These are phyloP conservation scores for Chara braunii DNA, from an alignment of 139 green algal species.

Conservation along the genomic window DNA sequence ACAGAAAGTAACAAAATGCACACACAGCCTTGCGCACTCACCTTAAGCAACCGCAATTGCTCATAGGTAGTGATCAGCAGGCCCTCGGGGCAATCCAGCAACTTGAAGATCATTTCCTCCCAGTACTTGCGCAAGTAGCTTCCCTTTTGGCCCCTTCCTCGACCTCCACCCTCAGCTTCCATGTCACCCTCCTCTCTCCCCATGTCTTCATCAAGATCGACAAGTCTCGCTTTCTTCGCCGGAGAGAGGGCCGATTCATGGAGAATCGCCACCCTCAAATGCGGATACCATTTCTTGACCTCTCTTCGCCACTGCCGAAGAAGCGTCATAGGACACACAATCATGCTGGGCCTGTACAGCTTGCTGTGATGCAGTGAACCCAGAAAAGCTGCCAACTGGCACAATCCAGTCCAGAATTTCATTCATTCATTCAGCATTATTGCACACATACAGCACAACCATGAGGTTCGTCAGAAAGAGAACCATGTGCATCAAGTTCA, in stretches of 20 bases:
- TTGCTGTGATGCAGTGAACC: slow-evolving; percentile 35
- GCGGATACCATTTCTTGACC: slow-evolving; percentile 65
- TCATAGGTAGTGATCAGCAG: slow-evolving; percentile 90
- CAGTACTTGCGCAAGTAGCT: not conserved
- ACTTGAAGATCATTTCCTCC: not conserved
- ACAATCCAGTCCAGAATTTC: too few relatives aligned
- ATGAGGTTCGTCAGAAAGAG: too few relatives aligned
- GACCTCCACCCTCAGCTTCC: slow-evolving; percentile 12
- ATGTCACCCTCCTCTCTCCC: slow-evolving; percentile 20
- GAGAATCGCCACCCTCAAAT: slow-evolving; percentile 68
- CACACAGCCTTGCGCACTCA: too few relatives aligned
- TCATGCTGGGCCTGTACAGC: slow-evolving; percentile 65
- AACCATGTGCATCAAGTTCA: too few relatives aligned
- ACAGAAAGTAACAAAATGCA: too few relatives aligned
- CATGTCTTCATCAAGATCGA: not conserved
- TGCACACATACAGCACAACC: too few relatives aligned
- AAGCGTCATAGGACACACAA: slow-evolving; percentile 88
- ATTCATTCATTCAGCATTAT: not conserved
- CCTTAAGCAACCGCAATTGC: slow-evolving; percentile 69
- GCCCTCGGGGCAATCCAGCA: slow-evolving; percentile 25
- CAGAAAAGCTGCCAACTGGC: slow-evolving; percentile 30
- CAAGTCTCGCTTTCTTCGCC: not conserved
- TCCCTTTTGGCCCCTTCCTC: slow-evolving; percentile 23
- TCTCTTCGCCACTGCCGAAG: slow-evolving; percentile 90
- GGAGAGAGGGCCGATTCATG: slow-evolving; percentile 56